Evolutionary conservation across 2,329 filamentous ascomycete species (phyloP), one percentile per base, ranked within the genome.

Genomic region (Cyphellophora attinorum): DNA sequence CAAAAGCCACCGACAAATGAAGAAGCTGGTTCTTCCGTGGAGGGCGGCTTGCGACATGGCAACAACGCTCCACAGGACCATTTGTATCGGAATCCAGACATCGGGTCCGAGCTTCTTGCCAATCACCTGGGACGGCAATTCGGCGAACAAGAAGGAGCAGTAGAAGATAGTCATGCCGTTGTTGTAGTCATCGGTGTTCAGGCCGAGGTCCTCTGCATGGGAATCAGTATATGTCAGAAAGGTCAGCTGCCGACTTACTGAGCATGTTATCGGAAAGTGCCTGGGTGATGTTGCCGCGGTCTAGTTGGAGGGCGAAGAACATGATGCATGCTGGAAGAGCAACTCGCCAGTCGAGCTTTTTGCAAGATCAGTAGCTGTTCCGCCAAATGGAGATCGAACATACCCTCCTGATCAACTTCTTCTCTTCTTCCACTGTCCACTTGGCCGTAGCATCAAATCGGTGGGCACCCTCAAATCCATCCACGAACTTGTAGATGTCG

Each of bases 191-290:
- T 43, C 38, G 14, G 42, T 50, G 16, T 37, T 47, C 74, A 72
- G 3, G 56, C 53, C 28, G 4, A 51, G 39, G 31, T 51, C 50
- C 11, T 18, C 53, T 76, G 78, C 6, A 6, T 14, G 14, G 8
- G 13, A 17, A 16, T 32, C 11, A 19, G 14, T n/a, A 16, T 13
- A 6, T 15, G 34, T 39, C 15, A 41, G 31, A 19, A 25, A 25
- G 13, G 28, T 10, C n/a, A 6, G 11, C 28, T 13, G 11, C 6
- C 8, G 14, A 29, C 14, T 37, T 29, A 39, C 38, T 34, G 5
- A 79, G 61, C 35, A 79, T 60, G 48, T 74, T 68, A 47, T 78
- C 74, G 3, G 69, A 69, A 27, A 73, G 55, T 3, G 72, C 74
- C 14, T 48, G 45, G 21, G 38, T 40, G 21, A 47, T 36, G 34